Evolutionary conservation across 345 rosid genomes (phyloP), one percentile per base, ranked within the genome.

Genomic region (Trapa bicornis): DNA sequence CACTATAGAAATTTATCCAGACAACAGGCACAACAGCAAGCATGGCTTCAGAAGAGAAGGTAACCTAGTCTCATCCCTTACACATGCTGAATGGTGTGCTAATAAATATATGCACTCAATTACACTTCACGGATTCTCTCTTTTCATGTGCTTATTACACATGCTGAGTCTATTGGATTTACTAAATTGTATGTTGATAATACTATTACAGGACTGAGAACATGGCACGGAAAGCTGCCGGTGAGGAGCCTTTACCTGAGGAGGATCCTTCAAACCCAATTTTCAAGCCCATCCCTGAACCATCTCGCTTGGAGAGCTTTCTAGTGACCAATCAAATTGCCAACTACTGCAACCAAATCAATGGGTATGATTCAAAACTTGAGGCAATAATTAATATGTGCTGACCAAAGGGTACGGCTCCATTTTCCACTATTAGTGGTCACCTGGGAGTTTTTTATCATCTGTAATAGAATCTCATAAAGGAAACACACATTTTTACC

Each of bases 21-120:
- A 37, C 98, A 95, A 72, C 99, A 95, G 83, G 90, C 83, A 1
- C 99, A 95, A 71, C 99, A 95, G 72, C 99, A 95, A 80, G 80
- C 96, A 66, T 91, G 99, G 99, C 89, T 95, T 76, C 99, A 95
- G 77, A 95, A 95, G 77, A 84, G 99, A 80, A 95, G 96, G 99
- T 89, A 65, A 22, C 63, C 32, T 42, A 4, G 1, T 2, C 50
- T 2, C 53, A 41, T 22, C 29, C 43, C 33, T 35, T 8, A 32
- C 37, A 41, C 2, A 8, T 41, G 29, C 29, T 22, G 43, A 41
- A 1, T 41, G 43, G 7, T 41, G 43, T 41, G 43, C 29, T 22
- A 22, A 22, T 3, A 41, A 41, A 41, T 41, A 41, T 41, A 8
- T 41, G 7, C 7, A 41, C 43, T 41, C 43, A 29, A 17, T 6